Evolutionary conservation across 2,329 filamentous ascomycete species (phyloP).

Genomic region (Colletotrichum lindemuthianum): DNA sequence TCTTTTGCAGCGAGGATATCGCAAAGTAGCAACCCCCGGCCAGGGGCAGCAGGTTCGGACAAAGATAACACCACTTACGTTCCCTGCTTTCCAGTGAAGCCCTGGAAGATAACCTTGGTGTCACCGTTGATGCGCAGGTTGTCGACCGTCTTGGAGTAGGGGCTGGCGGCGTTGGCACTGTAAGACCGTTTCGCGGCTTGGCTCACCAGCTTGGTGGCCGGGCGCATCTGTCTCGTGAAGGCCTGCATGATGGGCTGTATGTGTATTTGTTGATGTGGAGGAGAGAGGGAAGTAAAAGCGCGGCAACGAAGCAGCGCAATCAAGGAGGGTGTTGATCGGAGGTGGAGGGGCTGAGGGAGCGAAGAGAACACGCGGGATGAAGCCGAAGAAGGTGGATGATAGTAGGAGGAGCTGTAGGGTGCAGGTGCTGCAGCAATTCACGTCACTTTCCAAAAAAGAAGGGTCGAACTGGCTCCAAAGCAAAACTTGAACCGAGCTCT

Average conservation of each 20-base stretch:
- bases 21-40: conserved; percentile 6
- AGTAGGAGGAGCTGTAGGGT: conserved; percentile 11
- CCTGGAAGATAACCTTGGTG: conserved; percentile 96
- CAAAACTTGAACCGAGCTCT: conserved; percentile 37
- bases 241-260: conserved; percentile 77
- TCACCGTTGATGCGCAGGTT: conserved; percentile 94
- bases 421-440: conserved; percentile 34
- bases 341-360: conserved; percentile 8
- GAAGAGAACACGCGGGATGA: background rate
- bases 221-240: conserved; percentile 75
- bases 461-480: conserved; percentile 31
- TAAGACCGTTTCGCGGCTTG: conserved; percentile 76
- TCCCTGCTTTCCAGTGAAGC: conserved; percentile 97
- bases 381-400: conserved; percentile 12
- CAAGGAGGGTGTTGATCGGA: conserved; percentile 1
- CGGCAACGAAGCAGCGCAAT: conserved; percentile 24
- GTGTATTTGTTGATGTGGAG: conserved; percentile 16
- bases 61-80: conserved; percentile 68
- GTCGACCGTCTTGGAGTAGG: conserved; percentile 77
- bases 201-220: conserved; percentile 75
- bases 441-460: conserved; percentile 37
- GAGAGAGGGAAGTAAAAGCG: conserved; percentile 31
- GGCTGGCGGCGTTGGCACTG: conserved; percentile 72
- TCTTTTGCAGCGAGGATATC: background rate
- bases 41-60: conserved; percentile 15